Base-by-base conservation (phyloP, 108 stramenopile genomes). In the Nannochloropsis gaditana region DNA sequence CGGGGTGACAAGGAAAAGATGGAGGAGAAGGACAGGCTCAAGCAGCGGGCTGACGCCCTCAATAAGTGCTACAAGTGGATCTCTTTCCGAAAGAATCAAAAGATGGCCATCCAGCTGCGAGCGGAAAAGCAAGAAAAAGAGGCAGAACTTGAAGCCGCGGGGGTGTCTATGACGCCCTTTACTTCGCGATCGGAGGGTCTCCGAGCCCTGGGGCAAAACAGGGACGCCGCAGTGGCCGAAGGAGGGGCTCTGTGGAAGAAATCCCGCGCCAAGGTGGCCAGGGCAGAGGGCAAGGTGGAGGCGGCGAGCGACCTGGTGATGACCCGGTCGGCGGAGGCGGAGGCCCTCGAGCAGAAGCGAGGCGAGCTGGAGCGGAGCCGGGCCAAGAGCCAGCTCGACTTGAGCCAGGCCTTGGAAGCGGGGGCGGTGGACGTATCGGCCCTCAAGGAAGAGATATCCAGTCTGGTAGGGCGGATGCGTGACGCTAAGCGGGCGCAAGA, bases 181-280 rank as follows among this genome's bases (percentile, higher is more conserved):
- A 45, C 80, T 11, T 45, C 80, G 31, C 80, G 80, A 4, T 79
- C 80, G 45, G 44, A 81, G 80, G 83, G 44, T 19, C 84, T 43
- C 86, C 11, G 86, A 81, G 88, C 84, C 41, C 59, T 87, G 9
- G 44, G 85, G 80, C 84, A 88, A 42, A 88, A 85, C 17, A 21
- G 85, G 44, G 10, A 44, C 5, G 21, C 83, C 41, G 80, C 73
- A 45, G 41, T 44, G n/a, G 82, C 79, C 83, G 15, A 79, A 4
- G 11, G 42, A 31, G 44, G 42, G 43, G 83, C 79, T 43, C 47
- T 42, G 31, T 83, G 83, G 43, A 9, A 42, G 19, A 9, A 21
- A 3, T 11, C 10, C 44, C 79, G 86, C 42, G 2, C 42, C 5
- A 8, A 84, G 41, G 4, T 44, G n/a, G 79, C 79, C 17, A 0